These are phyloP conservation scores for Ascochyta viciae-villosae DNA, from an alignment of 2,329 filamentous ascomycete genomes.

Conservation along the genomic window DNA sequence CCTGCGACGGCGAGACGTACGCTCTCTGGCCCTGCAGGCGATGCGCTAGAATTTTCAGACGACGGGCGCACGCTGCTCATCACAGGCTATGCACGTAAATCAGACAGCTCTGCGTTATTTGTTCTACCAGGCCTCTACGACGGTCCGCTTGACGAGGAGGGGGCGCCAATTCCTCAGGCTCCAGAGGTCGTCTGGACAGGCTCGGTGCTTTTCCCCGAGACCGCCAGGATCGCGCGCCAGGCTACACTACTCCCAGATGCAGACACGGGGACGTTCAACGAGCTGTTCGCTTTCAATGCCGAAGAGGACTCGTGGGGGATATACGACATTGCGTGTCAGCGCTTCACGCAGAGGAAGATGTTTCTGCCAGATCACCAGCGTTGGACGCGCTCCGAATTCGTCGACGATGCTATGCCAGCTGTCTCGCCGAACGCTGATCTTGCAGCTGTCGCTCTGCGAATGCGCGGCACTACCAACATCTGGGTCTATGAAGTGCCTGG, in stretches of 20 bases:
- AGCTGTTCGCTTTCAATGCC: conserved; percentile 51
- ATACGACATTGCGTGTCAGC: conserved; percentile 48
- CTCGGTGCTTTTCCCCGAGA: conserved; percentile 52
- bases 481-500: conserved; percentile 50
- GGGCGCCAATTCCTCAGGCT: conserved; percentile 46
- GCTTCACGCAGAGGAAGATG: conserved; percentile 49
- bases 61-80: conserved; percentile 50
- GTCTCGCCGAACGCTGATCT: conserved; percentile 48
- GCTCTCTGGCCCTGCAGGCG: conserved; percentile 47
- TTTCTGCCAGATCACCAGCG: conserved; percentile 48
- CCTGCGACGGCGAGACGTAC: conserved; percentile 45
- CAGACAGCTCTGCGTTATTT: conserved; percentile 47
- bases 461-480: conserved; percentile 48
- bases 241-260: conserved; percentile 50
- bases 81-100: conserved; percentile 47
- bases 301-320: conserved; percentile 51
- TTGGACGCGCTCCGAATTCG: conserved; percentile 49
- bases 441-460: conserved; percentile 48
- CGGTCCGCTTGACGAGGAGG: conserved; percentile 50
- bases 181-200: conserved; percentile 49
- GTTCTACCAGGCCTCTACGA: conserved; percentile 50
- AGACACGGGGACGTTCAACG: conserved; percentile 48
- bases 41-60: conserved; percentile 49
- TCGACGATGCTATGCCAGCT: conserved; percentile 51
- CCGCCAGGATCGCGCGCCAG: conserved; percentile 47